Evolutionary conservation across 2,329 filamentous ascomycete genomes (phyloP).

Genomic region (Nemania sp.): DNA sequence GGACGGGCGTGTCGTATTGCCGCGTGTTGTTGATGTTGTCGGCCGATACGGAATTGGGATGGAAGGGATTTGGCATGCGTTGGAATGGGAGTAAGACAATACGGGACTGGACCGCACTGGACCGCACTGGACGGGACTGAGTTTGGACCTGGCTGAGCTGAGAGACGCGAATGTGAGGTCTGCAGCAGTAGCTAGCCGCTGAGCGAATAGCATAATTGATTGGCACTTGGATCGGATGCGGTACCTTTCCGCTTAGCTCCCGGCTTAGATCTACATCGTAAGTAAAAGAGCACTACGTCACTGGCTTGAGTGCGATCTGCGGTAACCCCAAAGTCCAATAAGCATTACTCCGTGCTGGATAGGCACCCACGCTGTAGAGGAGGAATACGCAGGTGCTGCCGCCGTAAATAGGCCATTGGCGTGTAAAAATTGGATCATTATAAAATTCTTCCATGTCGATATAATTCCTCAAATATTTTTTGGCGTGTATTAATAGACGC

Average conservation of each 20-base stretch:
- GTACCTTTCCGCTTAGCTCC: neutral
- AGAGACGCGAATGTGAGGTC: too few relatives aligned
- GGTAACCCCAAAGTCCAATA: neutral
- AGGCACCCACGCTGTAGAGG: too few relatives aligned
- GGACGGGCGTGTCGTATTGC: neutral
- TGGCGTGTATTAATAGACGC: too few relatives aligned
- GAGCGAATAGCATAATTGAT: neutral
- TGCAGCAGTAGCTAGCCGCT: neutral
- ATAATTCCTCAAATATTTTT: too few relatives aligned
- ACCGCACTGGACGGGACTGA: too few relatives aligned
- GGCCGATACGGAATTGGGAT: neutral
- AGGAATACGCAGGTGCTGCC: neutral
- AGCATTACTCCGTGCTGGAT: too few relatives aligned
- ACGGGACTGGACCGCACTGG: too few relatives aligned
- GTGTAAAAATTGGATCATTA: too few relatives aligned
- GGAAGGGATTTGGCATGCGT: neutral
- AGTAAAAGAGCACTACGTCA: slow-evolving; percentile 2
- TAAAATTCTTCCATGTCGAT: too few relatives aligned
- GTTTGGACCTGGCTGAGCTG: too few relatives aligned
- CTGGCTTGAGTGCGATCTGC: neutral
- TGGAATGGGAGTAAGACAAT: slow-evolving; percentile 16
- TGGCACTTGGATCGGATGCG: neutral
- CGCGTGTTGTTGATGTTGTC: too few relatives aligned
- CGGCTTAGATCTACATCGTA: too few relatives aligned
- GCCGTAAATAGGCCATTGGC: neutral